Percentiles rank a stretch among this genome's conserved stretches.
Evolutionary conservation across 768 basidiomycete genomes (phyloP).

Genomic region (Agaricus sinodeliciosus): DNA sequence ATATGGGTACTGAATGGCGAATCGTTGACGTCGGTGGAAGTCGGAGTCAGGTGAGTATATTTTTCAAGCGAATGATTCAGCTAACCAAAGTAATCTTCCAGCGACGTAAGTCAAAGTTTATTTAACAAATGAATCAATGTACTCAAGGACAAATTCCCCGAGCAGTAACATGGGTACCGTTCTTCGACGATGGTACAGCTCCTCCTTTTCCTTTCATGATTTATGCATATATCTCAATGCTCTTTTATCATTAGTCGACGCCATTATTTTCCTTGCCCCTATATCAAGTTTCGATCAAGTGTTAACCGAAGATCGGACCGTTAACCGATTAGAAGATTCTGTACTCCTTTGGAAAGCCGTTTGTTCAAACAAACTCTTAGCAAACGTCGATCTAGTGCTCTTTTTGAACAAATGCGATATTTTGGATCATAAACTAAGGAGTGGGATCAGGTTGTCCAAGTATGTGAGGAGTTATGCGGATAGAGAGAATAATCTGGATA

Average conservation of each 20-base stretch:
- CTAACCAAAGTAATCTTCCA: background rate
- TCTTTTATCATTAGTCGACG: constrained; percentile 40
- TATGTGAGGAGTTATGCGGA: constrained; percentile 74
- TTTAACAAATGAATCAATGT: background rate
- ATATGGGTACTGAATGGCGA: constrained; percentile 63
- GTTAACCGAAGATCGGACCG: constrained; percentile 51
- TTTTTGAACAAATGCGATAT: constrained; percentile 91
- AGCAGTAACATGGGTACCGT: constrained; percentile 62
- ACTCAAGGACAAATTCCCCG: background rate
- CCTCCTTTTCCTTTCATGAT: background rate
- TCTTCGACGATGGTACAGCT: constrained; percentile 50
- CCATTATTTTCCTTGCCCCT: constrained; percentile 73
- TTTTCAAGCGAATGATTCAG: background rate
- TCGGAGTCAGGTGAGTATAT: constrained; percentile 52
- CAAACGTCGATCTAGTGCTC: constrained; percentile 72
- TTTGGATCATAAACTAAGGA: constrained; percentile 58
- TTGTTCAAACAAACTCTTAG: constrained; percentile 76
- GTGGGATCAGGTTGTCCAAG: constrained; percentile 53
- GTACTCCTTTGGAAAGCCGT: constrained; percentile 88
- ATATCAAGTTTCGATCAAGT: constrained; percentile 72
- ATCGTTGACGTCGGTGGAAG: constrained; percentile 78
- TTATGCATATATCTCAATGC: background rate
- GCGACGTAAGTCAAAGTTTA: constrained; percentile 18
- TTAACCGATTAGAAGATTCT: constrained; percentile 72
- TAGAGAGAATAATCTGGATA: constrained; percentile 62